These are phyloP conservation scores for Nakazawaea laoshanensis DNA, from an alignment of 805 yeast species.

Conservation along the genomic window DNA sequence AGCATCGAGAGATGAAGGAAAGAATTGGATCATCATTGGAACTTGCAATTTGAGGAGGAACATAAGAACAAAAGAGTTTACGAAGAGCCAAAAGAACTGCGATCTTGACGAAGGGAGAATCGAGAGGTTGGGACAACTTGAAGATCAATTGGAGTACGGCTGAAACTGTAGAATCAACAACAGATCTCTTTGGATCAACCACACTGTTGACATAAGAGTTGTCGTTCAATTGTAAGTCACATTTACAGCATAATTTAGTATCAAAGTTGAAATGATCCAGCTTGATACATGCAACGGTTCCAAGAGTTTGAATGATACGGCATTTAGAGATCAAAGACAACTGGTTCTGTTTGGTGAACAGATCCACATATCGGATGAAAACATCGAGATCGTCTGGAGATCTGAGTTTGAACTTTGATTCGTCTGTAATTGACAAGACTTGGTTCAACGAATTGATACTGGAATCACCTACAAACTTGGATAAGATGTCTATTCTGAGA, in stretches of 20 bases:
- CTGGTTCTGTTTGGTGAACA: too few relatives aligned
- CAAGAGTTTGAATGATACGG: conserved; percentile 26
- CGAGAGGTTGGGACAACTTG: too few relatives aligned
- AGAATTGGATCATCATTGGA: conserved; percentile 21
- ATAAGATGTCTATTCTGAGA: too few relatives aligned
- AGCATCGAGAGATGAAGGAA: conserved; percentile 29
- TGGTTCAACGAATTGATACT: too few relatives aligned
- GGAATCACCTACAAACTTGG: too few relatives aligned
- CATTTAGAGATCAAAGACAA: too few relatives aligned
- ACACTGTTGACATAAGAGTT: conserved; percentile 2
- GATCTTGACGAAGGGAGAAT: conserved; percentile 1
- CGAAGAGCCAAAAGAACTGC: conserved; percentile 30
- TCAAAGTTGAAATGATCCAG: conserved; percentile 25
- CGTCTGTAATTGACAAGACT: too few relatives aligned
- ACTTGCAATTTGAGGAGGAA: conserved; percentile 32
- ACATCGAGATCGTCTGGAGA: too few relatives aligned
- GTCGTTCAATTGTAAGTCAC: conserved; percentile 21
- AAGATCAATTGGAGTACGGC: too few relatives aligned
- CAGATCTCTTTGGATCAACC: conserved; percentile 3
- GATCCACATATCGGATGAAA: too few relatives aligned
- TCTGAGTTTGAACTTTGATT: too few relatives aligned
- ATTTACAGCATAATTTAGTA: conserved; percentile 25
- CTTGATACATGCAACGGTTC: conserved; percentile 33
- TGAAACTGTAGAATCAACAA: too few relatives aligned
- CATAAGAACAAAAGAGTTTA: conserved; percentile 43